These are phyloP conservation scores for Graphilbum sp. DNA, from an alignment of 2,329 filamentous ascomycete genomes.

Conservation along the genomic window DNA sequence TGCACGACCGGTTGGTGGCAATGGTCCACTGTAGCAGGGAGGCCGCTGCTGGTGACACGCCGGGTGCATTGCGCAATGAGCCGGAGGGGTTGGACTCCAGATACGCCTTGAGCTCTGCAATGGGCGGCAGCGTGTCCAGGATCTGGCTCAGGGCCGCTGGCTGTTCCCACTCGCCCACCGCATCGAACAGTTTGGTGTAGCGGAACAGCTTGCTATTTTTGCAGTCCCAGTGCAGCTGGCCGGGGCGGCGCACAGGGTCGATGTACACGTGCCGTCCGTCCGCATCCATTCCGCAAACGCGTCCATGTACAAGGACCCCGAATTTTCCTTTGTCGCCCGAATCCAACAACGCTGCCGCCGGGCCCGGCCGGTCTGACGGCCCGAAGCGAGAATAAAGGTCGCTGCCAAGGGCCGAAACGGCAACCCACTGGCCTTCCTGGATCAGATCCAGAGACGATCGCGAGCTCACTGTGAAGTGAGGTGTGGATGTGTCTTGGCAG, in stretches of 20 bases:
- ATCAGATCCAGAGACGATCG: neutral
- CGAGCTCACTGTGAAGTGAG: neutral
- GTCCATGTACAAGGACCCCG: too few relatives aligned
- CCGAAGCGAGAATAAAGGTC: too few relatives aligned
- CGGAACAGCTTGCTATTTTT: too few relatives aligned
- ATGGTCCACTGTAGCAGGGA: slow-evolving; percentile 73
- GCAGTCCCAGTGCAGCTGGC: too few relatives aligned
- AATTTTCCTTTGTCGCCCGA: too few relatives aligned
- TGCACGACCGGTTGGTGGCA: slow-evolving; percentile 75
- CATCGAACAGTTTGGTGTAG: slow-evolving; percentile 34
- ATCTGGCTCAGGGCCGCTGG: slow-evolving; percentile 31
- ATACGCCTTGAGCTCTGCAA: slow-evolving; percentile 38
- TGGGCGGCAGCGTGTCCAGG: slow-evolving; percentile 42
- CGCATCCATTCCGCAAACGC: too few relatives aligned
- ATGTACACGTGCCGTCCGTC: too few relatives aligned
- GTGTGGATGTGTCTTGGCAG: neutral
- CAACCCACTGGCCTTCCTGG: slow-evolving; percentile 4
- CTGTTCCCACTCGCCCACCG: slow-evolving; percentile 28
- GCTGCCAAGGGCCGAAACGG: too few relatives aligned
- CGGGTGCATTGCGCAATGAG: slow-evolving; percentile 27
- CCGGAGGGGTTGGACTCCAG: slow-evolving; percentile 23
- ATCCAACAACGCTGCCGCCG: too few relatives aligned
- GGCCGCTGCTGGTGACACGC: slow-evolving; percentile 46
- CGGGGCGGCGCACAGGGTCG: too few relatives aligned
- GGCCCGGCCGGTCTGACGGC: too few relatives aligned